Percentiles rank a stretch among this genome's conserved stretches.
Conservation (phyloP, 2,329 filamentous ascomycete genomes). For the Cladosporium sp. region DNA sequence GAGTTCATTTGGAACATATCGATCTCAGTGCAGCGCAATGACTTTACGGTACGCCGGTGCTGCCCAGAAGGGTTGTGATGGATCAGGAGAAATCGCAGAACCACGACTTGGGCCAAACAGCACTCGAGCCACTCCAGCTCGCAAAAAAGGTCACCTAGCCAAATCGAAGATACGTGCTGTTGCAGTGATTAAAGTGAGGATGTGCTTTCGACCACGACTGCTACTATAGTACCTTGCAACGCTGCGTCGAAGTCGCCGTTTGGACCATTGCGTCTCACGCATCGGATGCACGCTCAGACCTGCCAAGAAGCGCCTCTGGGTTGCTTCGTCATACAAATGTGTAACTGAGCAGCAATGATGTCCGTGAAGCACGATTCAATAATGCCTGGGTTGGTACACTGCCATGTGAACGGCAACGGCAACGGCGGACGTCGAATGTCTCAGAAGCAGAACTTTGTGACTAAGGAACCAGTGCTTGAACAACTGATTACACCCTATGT, state of each 20-base stretch:
- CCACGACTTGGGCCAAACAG: background rate
- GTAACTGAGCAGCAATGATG: background rate
- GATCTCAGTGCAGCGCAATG: background rate
- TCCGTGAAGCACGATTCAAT: background rate
- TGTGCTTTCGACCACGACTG: background rate
- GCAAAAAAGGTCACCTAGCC: background rate
- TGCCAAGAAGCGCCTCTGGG: background rate
- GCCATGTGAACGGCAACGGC: slow-evolving; percentile 13
- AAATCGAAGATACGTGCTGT: background rate
- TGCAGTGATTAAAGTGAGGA: background rate
- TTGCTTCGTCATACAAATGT: background rate
- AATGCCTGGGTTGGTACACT: background rate
- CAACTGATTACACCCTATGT: background rate
- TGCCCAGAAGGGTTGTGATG: too few species aligned
- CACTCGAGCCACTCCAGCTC: background rate
- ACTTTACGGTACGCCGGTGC: background rate
- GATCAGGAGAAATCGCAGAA: too few species aligned
- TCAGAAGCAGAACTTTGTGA: background rate
- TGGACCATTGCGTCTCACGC: background rate
- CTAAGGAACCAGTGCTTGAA: background rate
- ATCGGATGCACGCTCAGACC: background rate
- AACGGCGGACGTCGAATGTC: slow-evolving; percentile 15
- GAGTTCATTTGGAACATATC: background rate
- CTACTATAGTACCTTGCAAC: background rate
- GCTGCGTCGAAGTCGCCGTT: background rate